Evolutionary conservation across 2,329 filamentous ascomycete genomes (phyloP), one percentile per base, ranked within the genome.

Genomic region (Nemania sp.): DNA sequence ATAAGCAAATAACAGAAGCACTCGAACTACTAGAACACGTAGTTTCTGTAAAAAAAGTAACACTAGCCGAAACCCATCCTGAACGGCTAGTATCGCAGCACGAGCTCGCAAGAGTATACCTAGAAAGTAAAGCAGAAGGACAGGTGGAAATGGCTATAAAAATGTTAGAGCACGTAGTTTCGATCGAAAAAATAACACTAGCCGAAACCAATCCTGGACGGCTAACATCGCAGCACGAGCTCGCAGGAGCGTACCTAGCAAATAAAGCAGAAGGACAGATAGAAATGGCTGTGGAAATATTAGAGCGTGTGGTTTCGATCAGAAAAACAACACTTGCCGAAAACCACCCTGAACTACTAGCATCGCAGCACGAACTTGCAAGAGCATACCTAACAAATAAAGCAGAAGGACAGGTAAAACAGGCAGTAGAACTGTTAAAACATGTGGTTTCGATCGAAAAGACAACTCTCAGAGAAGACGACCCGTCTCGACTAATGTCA

Each of bases 261-360:
- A 45, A 52, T 19, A 9, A 30, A 6, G 5, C 12, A 15, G 22
- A 42, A 14, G 11, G 39, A 8, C 47, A 43, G 14, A 17, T 30
- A 11, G 7, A 42, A 6, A 5, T 36, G 2, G 51, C 44, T 6
- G 40, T 49, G 4, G 23, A 30, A 19, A 28, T 43, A 7, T 15
- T 53, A 15, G 39, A 54, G 19, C 33, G 36, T 36, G 39, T 50
- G n/a, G 37, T 42, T 12, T 8, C 11, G 7, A 22, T 52, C 15
- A 0, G 20, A 39, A 26, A 43, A 22, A 11, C 15, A 23, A 49
- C 40, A 19, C 41, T 49, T 24, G 12, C 4, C 1, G 24, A 42
- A 42, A n/a, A 42, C 3, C 20, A 49, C 28, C 14, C 17, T 14
- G 5, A 6, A 15, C 43, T 19, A 42, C 42, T 47, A 20, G 19